phyloP scores from a whole-genome alignment of 805 yeast species.

The Metschnikowia vanudenii region DNA sequence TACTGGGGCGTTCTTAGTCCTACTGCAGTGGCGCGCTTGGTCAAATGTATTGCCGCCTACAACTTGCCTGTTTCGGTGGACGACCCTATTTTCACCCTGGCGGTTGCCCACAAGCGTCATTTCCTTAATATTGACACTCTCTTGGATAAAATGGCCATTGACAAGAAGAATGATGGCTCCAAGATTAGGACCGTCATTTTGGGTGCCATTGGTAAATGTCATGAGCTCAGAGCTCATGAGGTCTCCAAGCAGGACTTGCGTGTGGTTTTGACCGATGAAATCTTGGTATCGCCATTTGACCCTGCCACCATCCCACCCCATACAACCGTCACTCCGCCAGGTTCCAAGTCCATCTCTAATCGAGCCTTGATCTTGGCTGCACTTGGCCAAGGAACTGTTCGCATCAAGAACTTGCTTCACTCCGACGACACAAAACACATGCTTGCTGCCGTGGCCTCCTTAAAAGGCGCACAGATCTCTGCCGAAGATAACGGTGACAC shows the following conservation, averaged over 20 bases:
- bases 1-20: constrained; percentile 86
- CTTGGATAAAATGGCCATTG: constrained; percentile 86
- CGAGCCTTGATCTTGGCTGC: constrained; percentile 94
- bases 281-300: constrained; percentile 59
- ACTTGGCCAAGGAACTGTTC: constrained; percentile 80
- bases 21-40: constrained; percentile 87
- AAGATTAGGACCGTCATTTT: constrained; percentile 84
- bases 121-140: constrained; percentile 74
- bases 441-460: constrained; percentile 78
- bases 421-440: constrained; percentile 96
- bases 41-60: constrained; percentile 80
- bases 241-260: constrained; percentile 79
- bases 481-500: constrained; percentile 92
- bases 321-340: constrained; percentile 77
- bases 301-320: constrained; percentile 31
- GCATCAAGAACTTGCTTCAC: constrained; percentile 80
- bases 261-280: constrained; percentile 80
- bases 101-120: constrained; percentile 59
- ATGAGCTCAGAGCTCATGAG: constrained; percentile 82
- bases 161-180: constrained; percentile 93
- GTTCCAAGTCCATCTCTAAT: constrained; percentile 95
- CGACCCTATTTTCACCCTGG: constrained; percentile 64
- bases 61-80: constrained; percentile 78
- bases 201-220: constrained; percentile 83
- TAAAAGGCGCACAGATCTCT: constrained; percentile 77